Percentiles rank a stretch among this genome's conserved stretches.
Evolutionary conservation across 768 basidiomycete species (phyloP).

Genomic region (Lactarius pseudohatsudake): DNA sequence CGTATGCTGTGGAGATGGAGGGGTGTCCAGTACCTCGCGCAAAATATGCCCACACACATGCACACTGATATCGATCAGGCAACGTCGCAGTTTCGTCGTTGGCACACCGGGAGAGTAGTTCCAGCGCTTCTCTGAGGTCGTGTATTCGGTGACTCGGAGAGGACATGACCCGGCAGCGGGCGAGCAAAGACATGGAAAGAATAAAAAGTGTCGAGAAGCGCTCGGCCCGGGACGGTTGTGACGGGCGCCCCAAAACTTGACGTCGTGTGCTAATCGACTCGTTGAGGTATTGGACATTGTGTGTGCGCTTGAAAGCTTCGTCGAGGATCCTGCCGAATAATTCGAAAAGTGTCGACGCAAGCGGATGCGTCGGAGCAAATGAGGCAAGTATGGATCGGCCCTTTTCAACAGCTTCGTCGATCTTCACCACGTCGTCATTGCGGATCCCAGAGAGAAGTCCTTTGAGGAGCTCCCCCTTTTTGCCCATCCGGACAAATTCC

Average conservation of each 20-base stretch:
- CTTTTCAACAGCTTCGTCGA: background rate
- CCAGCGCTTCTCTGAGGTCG: background rate
- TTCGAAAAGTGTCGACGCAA: background rate
- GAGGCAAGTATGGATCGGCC: background rate
- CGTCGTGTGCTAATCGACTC: background rate
- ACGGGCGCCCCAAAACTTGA: background rate
- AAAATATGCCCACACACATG: background rate
- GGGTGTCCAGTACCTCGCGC: background rate
- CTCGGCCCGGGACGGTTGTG: background rate
- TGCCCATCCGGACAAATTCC: background rate
- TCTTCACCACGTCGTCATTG: background rate
- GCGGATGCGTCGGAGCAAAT: no score
- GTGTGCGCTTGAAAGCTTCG: background rate
- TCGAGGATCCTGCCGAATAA: background rate
- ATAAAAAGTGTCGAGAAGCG: background rate
- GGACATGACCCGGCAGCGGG: background rate
- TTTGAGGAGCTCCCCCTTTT: background rate
- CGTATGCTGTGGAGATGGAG: background rate
- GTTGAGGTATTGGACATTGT: background rate
- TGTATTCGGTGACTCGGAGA: background rate
- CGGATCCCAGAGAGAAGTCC: background rate
- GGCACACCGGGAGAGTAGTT: background rate
- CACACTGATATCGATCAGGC: background rate
- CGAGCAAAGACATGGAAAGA: background rate
- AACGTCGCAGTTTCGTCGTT: background rate